Conservation (phyloP, 164 flowering plant species). For the Vitis cinerea region DNA sequence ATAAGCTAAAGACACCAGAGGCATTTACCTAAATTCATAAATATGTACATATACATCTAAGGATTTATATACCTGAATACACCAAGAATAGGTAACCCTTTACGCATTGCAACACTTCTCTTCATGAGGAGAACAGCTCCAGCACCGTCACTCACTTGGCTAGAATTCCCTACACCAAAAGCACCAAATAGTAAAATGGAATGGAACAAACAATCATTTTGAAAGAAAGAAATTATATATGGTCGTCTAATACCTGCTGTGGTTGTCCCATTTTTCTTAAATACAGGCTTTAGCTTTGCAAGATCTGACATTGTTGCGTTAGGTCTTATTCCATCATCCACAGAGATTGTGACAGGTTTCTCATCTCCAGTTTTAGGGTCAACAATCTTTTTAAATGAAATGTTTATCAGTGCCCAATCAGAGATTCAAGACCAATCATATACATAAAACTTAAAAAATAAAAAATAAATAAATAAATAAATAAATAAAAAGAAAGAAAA, state of each 20-base stretch:
- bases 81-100: slow-evolving; percentile 92
- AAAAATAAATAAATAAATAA: not conserved
- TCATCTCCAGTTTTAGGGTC: slow-evolving; percentile 93
- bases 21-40: too few species aligned
- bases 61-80: slow-evolving; percentile 67
- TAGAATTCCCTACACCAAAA: slow-evolving; percentile 69
- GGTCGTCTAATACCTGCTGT: slow-evolving; percentile 71
- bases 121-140: slow-evolving; percentile 96
- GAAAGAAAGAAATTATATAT: not conserved
- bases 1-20: too few species aligned
- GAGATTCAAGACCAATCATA: too few species aligned
- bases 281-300: slow-evolving; percentile 76
- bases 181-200: slow-evolving; percentile 3
- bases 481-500: not conserved
- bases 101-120: slow-evolving; percentile 78
- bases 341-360: slow-evolving; percentile 63
- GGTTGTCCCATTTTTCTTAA: slow-evolving; percentile 86
- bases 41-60: not conserved
- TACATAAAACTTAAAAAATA: not conserved
- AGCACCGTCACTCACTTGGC: slow-evolving; percentile 99
- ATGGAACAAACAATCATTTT: not conserved
- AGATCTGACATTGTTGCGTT: slow-evolving; percentile 55
- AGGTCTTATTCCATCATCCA: slow-evolving; percentile 96
- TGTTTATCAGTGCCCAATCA: not conserved
- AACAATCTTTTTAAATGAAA: slow-evolving; percentile 51